Percentiles rank a stretch among this genome's conserved stretches.
Evolutionary conservation across 1,284 basidiomycete species (phyloP).

Genomic region (Meira miltonrushii): DNA sequence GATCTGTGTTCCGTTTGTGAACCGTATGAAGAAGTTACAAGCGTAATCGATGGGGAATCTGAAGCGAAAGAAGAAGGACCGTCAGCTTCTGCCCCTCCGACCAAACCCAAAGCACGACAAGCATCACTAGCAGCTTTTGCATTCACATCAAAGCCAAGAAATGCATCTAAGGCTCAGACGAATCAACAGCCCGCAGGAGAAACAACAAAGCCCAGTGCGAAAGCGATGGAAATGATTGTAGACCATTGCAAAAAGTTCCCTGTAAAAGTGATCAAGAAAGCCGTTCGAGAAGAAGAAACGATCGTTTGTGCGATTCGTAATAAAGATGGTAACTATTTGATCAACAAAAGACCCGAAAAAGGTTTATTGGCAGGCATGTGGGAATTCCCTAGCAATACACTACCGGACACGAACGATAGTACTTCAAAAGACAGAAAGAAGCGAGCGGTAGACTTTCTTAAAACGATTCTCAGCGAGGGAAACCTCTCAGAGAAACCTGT

Average conservation of each 20-base stretch:
- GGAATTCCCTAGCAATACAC: conserved; percentile 34
- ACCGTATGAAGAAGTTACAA: conserved; percentile 20
- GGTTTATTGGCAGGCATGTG: conserved; percentile 39
- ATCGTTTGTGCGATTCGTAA: conserved; percentile 67
- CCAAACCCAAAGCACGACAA: conserved; percentile 7
- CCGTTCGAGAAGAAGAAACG: conserved; percentile 75
- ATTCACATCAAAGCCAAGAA: conserved; percentile 6
- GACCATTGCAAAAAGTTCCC: conserved; percentile 68
- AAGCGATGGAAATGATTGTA: conserved; percentile 15
- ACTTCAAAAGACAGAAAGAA: conserved; percentile 5
- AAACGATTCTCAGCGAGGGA: not conserved
- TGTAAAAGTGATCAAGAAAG: conserved; percentile 79
- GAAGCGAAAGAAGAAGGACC: conserved; percentile 18
- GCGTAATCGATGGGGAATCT: not conserved
- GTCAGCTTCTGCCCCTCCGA: not conserved
- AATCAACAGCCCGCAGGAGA: not conserved
- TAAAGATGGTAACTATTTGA: conserved; percentile 33
- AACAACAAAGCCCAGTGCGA: not conserved
- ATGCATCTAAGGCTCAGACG: conserved; percentile 3
- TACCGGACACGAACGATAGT: conserved; percentile 26
- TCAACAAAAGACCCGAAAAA: conserved; percentile 15
- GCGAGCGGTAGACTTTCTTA: not conserved
- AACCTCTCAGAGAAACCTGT: not conserved
- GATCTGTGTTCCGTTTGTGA: conserved; percentile 42
- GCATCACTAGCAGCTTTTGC: conserved; percentile 7